A percentile compares a stretch with the other conserved stretches of the same genome.
phyloP scores from a whole-genome alignment of 2,329 filamentous ascomycete species.

The Ophiostoma quercus region DNA sequence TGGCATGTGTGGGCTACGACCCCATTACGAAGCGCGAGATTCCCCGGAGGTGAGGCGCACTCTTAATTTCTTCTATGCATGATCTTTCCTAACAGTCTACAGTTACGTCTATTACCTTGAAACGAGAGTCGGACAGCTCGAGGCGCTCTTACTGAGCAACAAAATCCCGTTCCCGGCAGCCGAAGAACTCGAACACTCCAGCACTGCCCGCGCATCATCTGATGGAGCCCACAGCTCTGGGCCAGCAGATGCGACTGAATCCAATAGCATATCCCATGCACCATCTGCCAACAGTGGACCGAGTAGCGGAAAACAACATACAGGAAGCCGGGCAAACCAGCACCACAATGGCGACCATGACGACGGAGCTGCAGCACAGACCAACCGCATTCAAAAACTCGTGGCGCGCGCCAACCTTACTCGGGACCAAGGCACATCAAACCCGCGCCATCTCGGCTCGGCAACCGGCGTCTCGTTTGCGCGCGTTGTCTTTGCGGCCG shows the following conservation, averaged over 20 bases:
- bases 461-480: conserved; percentile 92
- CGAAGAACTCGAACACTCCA: conserved; percentile 56
- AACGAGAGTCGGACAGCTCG: conserved; percentile 75
- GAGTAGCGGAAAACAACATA: not conserved
- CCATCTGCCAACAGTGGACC: not conserved
- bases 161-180: conserved; percentile 68
- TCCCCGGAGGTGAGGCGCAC: conserved; percentile 63
- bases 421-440: conserved; percentile 50
- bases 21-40: conserved; percentile 96
- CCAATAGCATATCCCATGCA: not conserved
- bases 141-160: conserved; percentile 65
- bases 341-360: conserved; percentile 24
- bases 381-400: conserved; percentile 47
- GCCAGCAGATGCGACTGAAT: conserved; percentile 20
- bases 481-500: conserved; percentile 85
- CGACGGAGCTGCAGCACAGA: conserved; percentile 53
- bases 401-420: conserved; percentile 22
- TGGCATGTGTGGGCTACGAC: conserved; percentile 91
- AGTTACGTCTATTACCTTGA: conserved; percentile 96
- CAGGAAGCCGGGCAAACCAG: not conserved
- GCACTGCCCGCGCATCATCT: conserved; percentile 22
- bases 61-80: not conserved
- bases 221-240: conserved; percentile 21
- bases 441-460: conserved; percentile 75
- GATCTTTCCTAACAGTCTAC: not conserved